Evolutionary conservation across 148 eudicot species (phyloP).

Genomic region (Dianthus caryophyllus): DNA sequence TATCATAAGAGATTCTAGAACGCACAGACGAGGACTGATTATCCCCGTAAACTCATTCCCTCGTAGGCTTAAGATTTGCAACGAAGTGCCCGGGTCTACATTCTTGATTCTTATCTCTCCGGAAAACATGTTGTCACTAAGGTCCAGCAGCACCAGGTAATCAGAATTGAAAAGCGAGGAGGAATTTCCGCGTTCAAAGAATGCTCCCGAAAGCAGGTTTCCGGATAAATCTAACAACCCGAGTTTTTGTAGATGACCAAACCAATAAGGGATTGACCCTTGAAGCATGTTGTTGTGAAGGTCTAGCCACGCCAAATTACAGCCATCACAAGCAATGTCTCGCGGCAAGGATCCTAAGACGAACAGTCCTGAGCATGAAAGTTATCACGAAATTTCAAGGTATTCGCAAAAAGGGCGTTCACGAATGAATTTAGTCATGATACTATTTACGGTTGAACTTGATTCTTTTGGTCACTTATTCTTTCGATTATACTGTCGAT

Average conservation of each 20-base stretch:
- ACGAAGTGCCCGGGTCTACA: neutral
- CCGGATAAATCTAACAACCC: neutral
- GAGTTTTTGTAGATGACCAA: neutral
- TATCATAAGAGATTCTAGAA: rapidly evolving
- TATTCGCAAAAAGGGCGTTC: too few relatives aligned
- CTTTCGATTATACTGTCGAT: too few relatives aligned
- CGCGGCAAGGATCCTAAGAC: neutral
- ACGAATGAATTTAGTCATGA: too few relatives aligned
- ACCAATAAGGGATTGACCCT: neutral
- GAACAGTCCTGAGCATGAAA: too few relatives aligned
- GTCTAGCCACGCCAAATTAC: neutral
- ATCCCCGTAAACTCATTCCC: neutral
- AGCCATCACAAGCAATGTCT: neutral
- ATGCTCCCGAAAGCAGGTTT: neutral
- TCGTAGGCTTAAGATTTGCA: neutral
- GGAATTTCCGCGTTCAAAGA: neutral
- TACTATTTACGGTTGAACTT: too few relatives aligned
- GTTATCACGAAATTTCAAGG: too few relatives aligned
- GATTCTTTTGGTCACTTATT: too few relatives aligned
- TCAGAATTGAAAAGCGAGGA: neutral
- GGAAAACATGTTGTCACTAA: neutral
- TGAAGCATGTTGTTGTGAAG: neutral
- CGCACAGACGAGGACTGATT: neutral
- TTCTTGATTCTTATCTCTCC: neutral
- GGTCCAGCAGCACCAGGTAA: neutral